A percentile compares a stretch with the other conserved stretches of the same genome.
phyloP scores from a whole-genome alignment of 441 rosid species.

The Adansonia madagascariensis region DNA sequence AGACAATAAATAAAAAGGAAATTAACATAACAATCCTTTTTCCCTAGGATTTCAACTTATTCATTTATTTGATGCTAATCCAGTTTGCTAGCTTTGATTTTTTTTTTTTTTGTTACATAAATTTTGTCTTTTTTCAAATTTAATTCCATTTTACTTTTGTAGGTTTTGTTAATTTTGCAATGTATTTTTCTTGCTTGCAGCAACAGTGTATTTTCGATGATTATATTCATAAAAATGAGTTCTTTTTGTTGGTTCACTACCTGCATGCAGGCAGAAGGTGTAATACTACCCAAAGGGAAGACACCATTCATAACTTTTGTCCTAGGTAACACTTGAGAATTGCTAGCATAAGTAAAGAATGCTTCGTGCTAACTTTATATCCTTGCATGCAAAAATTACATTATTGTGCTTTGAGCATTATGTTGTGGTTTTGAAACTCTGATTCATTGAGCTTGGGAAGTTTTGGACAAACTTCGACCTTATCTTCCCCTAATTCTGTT shows the following conservation, averaged over 20 bases:
- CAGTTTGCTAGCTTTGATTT: neutral
- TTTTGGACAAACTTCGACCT: neutral
- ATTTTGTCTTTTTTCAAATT: neutral
- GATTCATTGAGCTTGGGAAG: neutral
- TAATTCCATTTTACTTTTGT: conserved; percentile 12
- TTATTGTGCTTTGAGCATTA: conserved; percentile 12
- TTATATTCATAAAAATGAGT: conserved; percentile 15
- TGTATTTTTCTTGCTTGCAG: conserved; percentile 2
- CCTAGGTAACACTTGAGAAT: conserved; percentile 50
- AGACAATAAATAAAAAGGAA: neutral
- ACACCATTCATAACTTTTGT: conserved; percentile 78
- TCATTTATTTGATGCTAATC: neutral
- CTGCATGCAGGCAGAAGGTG: conserved; percentile 45
- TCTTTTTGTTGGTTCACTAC: conserved; percentile 33
- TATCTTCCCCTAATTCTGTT: neutral
- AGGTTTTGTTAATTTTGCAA: neutral
- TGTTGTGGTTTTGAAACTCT: conserved; percentile 18
- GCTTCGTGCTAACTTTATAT: neutral
- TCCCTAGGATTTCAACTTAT: neutral
- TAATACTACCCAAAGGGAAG: conserved; percentile 43
- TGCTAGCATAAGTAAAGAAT: neutral
- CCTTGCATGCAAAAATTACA: neutral
- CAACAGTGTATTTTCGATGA: neutral
- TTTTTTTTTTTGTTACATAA: neutral
- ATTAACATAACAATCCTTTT: neutral